These are phyloP conservation scores for Aspergillus tamarii DNA, from an alignment of 2,329 filamentous ascomycete genomes.

Conservation along the genomic window DNA sequence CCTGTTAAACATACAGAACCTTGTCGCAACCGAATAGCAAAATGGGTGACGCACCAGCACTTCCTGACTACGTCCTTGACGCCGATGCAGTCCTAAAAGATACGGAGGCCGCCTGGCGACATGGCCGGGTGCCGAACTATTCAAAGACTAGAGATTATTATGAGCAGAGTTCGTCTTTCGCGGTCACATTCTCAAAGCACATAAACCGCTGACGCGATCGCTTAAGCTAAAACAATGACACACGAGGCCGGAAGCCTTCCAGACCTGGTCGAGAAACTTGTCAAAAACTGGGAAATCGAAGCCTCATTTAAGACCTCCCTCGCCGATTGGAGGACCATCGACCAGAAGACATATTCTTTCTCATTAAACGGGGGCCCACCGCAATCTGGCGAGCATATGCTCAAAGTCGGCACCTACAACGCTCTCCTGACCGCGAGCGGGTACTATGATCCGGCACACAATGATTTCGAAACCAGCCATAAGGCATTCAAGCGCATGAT, in stretches of 20 bases:
- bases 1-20: not conserved
- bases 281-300: conserved; percentile 75
- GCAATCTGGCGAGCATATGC: conserved; percentile 65
- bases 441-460: conserved; percentile 65
- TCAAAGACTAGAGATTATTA: conserved; percentile 64
- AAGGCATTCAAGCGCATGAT: conserved; percentile 75
- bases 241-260: conserved; percentile 62
- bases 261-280: conserved; percentile 67
- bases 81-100: conserved; percentile 63
- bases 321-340: conserved; percentile 67
- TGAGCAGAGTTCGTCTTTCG: conserved; percentile 53
- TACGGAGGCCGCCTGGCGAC: conserved; percentile 59
- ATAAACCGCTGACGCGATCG: not conserved
- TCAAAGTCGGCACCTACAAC: conserved; percentile 70
- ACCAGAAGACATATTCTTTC: conserved; percentile 63
- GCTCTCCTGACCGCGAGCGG: conserved; percentile 66
- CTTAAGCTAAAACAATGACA: conserved; percentile 58
- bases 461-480: conserved; percentile 66
- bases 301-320: conserved; percentile 68
- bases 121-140: conserved; percentile 65
- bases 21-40: not conserved
- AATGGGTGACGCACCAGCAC: conserved; percentile 14
- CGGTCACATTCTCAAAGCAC: not conserved
- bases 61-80: conserved; percentile 62
- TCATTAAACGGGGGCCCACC: conserved; percentile 64